Evolutionary conservation across 2,329 filamentous ascomycete species (phyloP).

Genomic region (Dichotomopilus funicola): DNA sequence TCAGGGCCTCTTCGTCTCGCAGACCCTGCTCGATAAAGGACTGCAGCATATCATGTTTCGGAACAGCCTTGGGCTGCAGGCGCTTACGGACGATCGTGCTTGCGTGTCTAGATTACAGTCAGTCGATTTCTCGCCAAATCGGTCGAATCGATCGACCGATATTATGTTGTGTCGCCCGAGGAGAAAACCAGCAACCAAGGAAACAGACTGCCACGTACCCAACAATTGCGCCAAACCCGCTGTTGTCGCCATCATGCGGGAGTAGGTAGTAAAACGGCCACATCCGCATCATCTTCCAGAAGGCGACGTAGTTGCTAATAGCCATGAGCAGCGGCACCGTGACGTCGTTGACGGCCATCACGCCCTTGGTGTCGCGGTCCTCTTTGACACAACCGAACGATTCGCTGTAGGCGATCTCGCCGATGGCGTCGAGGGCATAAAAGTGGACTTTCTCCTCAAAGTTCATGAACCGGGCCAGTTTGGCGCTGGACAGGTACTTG

Average conservation of each 20-base stretch:
- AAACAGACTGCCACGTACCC: conserved; percentile 24
- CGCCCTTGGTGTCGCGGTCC: conserved; percentile 42
- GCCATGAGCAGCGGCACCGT: conserved; percentile 25
- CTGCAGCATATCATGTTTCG: conserved; percentile 34
- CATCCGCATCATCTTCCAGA: conserved; percentile 30
- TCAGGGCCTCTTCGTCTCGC: conserved; percentile 29
- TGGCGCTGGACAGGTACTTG: conserved; percentile 39
- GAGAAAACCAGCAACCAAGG: not conserved
- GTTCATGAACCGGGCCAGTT: conserved; percentile 36
- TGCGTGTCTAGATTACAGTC: not conserved
- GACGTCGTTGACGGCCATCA: conserved; percentile 31
- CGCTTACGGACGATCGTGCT: conserved; percentile 21
- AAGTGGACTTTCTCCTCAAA: conserved; percentile 31
- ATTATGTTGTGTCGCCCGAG: not conserved
- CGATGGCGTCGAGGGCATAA: conserved; percentile 14
- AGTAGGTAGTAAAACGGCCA: conserved; percentile 34
- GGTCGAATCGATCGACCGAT: not conserved
- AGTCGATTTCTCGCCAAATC: too few relatives aligned
- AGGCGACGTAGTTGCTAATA: conserved; percentile 32
- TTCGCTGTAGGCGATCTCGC: conserved; percentile 16
- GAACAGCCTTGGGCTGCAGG: conserved; percentile 22
- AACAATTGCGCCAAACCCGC: conserved; percentile 36
- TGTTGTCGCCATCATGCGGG: conserved; percentile 32
- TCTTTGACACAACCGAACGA: conserved; percentile 32
- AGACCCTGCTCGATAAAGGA: conserved; percentile 35